phyloP scores from a whole-genome alignment of 2,329 filamentous ascomycete species.

The Trichoderma sp. region DNA sequence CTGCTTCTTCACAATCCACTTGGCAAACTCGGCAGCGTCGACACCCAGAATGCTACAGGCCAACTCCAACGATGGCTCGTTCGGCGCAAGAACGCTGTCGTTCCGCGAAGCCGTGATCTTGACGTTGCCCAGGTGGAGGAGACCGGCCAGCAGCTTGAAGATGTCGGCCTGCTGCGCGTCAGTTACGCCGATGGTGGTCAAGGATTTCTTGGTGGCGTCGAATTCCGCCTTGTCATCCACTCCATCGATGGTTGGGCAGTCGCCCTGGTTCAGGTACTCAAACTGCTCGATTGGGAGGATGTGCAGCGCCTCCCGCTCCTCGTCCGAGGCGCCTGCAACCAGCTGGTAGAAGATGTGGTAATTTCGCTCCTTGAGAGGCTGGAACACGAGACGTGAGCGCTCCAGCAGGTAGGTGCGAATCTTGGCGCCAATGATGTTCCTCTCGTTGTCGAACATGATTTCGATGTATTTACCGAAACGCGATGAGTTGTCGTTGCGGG shows the following conservation, averaged over 20 bases:
- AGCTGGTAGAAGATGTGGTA: conserved; percentile 99
- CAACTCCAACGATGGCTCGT: conserved; percentile 78
- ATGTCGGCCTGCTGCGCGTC: conserved; percentile 76
- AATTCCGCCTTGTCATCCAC: conserved; percentile 97
- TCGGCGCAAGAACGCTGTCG: conserved; percentile 78
- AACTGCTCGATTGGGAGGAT: conserved; percentile 86
- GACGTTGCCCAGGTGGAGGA: conserved; percentile 93
- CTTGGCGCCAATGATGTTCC: conserved; percentile 96
- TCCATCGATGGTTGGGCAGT: conserved; percentile 85
- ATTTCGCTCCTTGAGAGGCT: conserved; percentile 95
- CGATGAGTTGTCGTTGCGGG: conserved; percentile 97
- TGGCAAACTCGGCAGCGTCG: conserved; percentile 81
- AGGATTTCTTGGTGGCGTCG: conserved; percentile 79
- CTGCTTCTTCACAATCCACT: conserved; percentile 99
- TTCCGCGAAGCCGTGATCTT: conserved; percentile 90
- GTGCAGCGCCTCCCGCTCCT: conserved; percentile 76
- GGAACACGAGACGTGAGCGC: conserved; percentile 93
- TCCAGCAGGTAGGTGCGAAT: conserved; percentile 96
- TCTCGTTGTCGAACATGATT: conserved; percentile 96
- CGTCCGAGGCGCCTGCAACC: conserved; percentile 84
- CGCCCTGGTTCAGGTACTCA: conserved; percentile 94
- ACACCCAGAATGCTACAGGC: conserved; percentile 88
- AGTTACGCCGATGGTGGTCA: conserved; percentile 84
- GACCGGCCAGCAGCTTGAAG: conserved; percentile 84
- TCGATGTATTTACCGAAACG: conserved; percentile 99